Evolutionary conservation across 2,329 filamentous ascomycete species (phyloP), one percentile per base, ranked within the genome.

Genomic region (Lasiodiplodia citricola): DNA sequence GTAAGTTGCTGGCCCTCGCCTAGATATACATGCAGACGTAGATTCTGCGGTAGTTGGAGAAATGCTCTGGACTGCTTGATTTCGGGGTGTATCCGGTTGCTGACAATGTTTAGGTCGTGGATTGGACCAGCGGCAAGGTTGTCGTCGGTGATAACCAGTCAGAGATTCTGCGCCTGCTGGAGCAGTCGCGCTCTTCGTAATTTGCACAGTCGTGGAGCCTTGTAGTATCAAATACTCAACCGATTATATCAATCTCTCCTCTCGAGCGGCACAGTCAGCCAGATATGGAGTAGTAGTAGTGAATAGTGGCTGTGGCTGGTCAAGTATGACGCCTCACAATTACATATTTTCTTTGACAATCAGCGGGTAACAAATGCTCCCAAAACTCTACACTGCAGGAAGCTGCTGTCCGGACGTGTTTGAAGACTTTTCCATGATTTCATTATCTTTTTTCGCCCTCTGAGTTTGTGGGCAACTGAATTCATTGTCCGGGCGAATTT

Each of bases 71-170:
- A 28, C 31, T 56, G 25, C 60, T n/a, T 44, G 60, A 7, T 25
- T 37, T 25, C 4, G 28, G 44, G 31, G 41, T 44, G 28, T n/a
- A 37, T 8, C n/a, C 18, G 60, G 38, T 66, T 63, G 62, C 57
- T 54, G 16, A 60, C 55, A 10, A 14, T 35, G 6, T 38, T 52
- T 44, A 73, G 74, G 72, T 91, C 69, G 95, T 98, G 65, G 95
- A 98, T 79, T 98, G 96, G 96, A 93, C 91, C 78, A 94, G 95
- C 79, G 96, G 94, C 72, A 92, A 89, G 79, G 95, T 90, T 57
- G 87, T 90, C 11, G 83, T 88, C 31, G 92, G 93, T 23, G 92
- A 92, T 63, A 90, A 92, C 72, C 91, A 97, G 83, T 97, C 93
- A 18, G 92, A 95, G 83, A 97, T 98, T 70, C 81, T 97, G 77